phyloP scores from a whole-genome alignment of 495 filamentous ascomycete species.

The Lichenothelia convexa region DNA sequence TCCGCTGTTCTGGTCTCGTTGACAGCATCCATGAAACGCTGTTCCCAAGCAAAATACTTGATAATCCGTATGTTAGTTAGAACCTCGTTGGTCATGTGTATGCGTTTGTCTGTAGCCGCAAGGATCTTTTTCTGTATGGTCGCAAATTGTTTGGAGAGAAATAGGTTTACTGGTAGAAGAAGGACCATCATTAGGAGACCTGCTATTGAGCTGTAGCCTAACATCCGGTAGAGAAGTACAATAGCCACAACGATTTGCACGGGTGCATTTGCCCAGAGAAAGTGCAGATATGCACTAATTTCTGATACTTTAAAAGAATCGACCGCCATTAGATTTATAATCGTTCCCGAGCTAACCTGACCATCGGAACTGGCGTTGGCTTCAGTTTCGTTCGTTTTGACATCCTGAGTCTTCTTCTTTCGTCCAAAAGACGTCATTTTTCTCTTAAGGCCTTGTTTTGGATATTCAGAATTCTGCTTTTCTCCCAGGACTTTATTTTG shows the following conservation, averaged over 20 bases:
- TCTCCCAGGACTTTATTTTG: slow-evolving; percentile 49
- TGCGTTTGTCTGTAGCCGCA: slow-evolving; percentile 86
- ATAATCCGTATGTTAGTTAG: slow-evolving; percentile 97
- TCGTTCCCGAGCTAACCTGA: slow-evolving; percentile 81
- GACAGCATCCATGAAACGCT: slow-evolving; percentile 70
- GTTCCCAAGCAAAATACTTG: slow-evolving; percentile 99
- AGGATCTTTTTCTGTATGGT: slow-evolving; percentile 77
- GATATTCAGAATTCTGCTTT: slow-evolving; percentile 26
- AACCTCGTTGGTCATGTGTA: slow-evolving; percentile 92
- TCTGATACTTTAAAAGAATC: slow-evolving; percentile 98
- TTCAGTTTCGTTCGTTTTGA: slow-evolving; percentile 18
- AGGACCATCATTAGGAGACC: slow-evolving; percentile 84
- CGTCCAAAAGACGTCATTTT: slow-evolving; percentile 35
- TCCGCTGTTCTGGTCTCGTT: slow-evolving; percentile 73
- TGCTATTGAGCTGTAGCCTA: slow-evolving; percentile 85
- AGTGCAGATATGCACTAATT: slow-evolving; percentile 80
- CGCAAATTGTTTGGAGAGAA: slow-evolving; percentile 68
- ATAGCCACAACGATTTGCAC: slow-evolving; percentile 63
- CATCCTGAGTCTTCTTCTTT: slow-evolving; percentile 35
- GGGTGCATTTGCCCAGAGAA: slow-evolving; percentile 69
- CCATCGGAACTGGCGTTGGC: slow-evolving; percentile 33
- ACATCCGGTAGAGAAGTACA: slow-evolving; percentile 63
- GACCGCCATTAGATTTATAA: slow-evolving; percentile 98
- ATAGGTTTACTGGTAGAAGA: slow-evolving; percentile 74
- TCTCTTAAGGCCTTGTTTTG: slow-evolving; percentile 30